Conservation (phyloP, 495 filamentous ascomycete species). For the Neurospora pannonica region DNA sequence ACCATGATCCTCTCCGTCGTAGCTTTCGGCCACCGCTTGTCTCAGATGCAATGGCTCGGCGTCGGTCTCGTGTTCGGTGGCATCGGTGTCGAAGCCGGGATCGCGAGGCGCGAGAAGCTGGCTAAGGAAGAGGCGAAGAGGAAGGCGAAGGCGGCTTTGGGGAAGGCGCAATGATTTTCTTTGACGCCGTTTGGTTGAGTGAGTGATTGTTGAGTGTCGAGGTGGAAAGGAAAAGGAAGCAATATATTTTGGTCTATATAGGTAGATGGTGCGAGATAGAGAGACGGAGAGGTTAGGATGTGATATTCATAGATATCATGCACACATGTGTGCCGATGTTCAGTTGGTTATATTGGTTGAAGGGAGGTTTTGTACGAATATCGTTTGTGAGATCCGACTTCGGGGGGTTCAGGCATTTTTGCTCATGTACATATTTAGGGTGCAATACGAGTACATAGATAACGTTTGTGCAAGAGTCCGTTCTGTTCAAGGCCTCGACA, state of each 20-base stretch:
- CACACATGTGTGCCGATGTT: neutral
- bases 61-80: slow-evolving; percentile 91
- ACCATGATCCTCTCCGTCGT: slow-evolving; percentile 96
- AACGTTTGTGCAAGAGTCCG: neutral
- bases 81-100: slow-evolving; percentile 79
- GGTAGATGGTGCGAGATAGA: neutral
- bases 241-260: neutral
- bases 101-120: slow-evolving; percentile 73
- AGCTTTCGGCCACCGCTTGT: slow-evolving; percentile 84
- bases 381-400: neutral
- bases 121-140: slow-evolving; percentile 65
- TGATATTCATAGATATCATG: neutral
- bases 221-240: neutral
- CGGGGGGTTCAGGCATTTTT: neutral
- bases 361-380: neutral
- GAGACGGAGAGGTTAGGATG: neutral
- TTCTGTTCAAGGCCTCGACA: neutral
- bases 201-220: neutral
- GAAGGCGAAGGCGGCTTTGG: slow-evolving; percentile 31
- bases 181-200: neutral
- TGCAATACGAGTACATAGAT: neutral
- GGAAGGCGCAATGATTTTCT: slow-evolving; percentile 21
- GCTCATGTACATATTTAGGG: neutral
- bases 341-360: neutral
- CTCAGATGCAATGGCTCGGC: slow-evolving; percentile 77